Base-by-base conservation (phyloP, 1,284 basidiomycete species). In the Cutaneotrichosporon daszewskae region DNA sequence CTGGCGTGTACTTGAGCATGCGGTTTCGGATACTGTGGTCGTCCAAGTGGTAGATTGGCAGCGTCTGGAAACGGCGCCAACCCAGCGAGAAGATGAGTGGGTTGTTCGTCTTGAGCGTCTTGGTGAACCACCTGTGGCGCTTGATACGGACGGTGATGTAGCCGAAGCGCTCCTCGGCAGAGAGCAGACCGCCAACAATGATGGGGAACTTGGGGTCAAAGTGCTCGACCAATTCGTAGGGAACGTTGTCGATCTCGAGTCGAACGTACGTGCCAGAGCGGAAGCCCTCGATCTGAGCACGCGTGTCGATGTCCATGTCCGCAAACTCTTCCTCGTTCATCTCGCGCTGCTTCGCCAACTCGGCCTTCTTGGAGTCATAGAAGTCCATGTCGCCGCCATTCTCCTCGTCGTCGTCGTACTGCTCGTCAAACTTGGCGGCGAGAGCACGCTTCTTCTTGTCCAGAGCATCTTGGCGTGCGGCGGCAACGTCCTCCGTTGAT, bases 1-100 rank as follows among this genome's bases (percentile, higher is more conserved):
- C 95, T 0, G 94, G 94, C 0, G 95, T 97, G 68, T 99, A 99
- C 75, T 99, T 98, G 71, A 99, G 84, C 86, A 97, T 88, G 35
- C 95, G 86, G 82, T 98, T 97, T 22, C 95, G 85, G 56, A 94
- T 90, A 4, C 85, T 88, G 60, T 95, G 89, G 67, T 99, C 94
- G 69, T 99, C 95, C 22, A 99, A 76, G 19, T 89, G 90, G 71
- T 97, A 99, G 55, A 97, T 85, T 1, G 94, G 94, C 20, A 95
- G 76, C 0, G 82, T 85, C 70, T 99, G 94, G 76, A 98, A 99
- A 17, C 94, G 78, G 39, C 95, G 76, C 94, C 94, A 99, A 9
- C 94, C 94, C 11, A 97, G 74, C 3, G 89, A 94, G 70, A 98
- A 81, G 57, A 98, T 87, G 51, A 98, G 78, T 0, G 95, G 94